Conservation (phyloP, 2,329 filamentous ascomycete genomes). For the Ceratocystis lukuohia region DNA sequence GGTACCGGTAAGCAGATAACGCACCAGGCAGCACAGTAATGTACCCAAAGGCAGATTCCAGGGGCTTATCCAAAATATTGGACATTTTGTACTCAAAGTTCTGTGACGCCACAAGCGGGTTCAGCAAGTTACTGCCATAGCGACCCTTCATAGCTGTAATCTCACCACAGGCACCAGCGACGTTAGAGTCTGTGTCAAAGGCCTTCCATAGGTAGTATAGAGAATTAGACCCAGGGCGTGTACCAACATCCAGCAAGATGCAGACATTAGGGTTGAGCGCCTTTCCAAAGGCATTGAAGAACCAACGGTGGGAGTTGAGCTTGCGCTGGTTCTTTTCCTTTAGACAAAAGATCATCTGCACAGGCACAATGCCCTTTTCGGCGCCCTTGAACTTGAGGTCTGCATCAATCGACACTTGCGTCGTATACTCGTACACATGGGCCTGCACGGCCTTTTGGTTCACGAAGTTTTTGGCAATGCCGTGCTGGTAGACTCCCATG, state of each 20-base stretch:
- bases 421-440: conserved; percentile 98
- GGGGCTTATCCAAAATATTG: conserved; percentile 92
- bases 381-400: conserved; percentile 98
- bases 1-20: conserved; percentile 87
- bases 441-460: conserved; percentile 91
- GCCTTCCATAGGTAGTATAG: conserved; percentile 99
- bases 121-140: conserved; percentile 68
- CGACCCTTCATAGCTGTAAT: conserved; percentile 95
- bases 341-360: conserved; percentile 95
- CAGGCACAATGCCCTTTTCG: conserved; percentile 96
- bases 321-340: conserved; percentile 98
- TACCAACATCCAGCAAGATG: conserved; percentile 92
- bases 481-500: conserved; percentile 95
- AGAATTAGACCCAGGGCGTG: conserved; percentile 73
- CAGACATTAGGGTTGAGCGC: conserved; percentile 92
- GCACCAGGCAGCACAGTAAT: conserved; percentile 95
- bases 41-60: conserved; percentile 95
- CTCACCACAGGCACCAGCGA: conserved; percentile 91
- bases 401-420: conserved; percentile 87
- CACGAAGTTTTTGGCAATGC: conserved; percentile 96
- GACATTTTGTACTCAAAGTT: conserved; percentile 99
- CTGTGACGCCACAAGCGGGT: conserved; percentile 88
- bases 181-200: conserved; percentile 94
- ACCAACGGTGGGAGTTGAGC: conserved; percentile 96
- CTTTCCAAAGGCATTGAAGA: conserved; percentile 94